Base-by-base conservation (phyloP, 1,139 yeast species). In the Yamadazyma trypodendri region DNA sequence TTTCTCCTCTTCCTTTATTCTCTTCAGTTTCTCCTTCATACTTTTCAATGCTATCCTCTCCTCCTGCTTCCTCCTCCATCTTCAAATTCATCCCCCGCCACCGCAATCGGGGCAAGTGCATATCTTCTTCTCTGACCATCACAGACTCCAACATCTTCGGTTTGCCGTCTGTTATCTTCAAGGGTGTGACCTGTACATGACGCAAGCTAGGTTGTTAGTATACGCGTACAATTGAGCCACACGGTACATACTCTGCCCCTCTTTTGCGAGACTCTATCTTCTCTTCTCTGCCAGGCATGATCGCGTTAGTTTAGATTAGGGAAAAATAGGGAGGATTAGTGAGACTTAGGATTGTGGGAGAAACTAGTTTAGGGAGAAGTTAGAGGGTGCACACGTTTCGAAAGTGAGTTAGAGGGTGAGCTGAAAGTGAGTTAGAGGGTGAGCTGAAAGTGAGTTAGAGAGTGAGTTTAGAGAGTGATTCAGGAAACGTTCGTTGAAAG, bases 161-260 rank as follows among this genome's bases (percentile, higher is more conserved):
- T 35, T 43, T 47, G 27, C 51, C 35, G 12, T 11, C 17, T 10
- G 29, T 18, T 9, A 46, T 46, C n/a, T 25, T 35, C 27, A 46
- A 39, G 4, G 46, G 46, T 9, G 39, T 36, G 2, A 46, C 45
- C 24, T 36, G 40, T 8, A 46, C 50, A 34, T 36, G 43, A 34
- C 45, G 36, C 31, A 41, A 36, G 22, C 46, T 37, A 28, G 6
- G 9, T 27, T 25, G 48, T 43, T 44, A 44, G 45, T 36, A 39
- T 9, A 16, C 3, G 5, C 13, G 4, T 11, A 14, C 12, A 23
- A 6, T 3, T 15, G 16, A 16, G 12, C 15, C 18, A 6, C 15
- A 15, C 7, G 4, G 9, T 21, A 63, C 73, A 44, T 65, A 67
- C 72, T 67, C 72, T 24, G 74, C 62, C 6, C 75, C 75, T 37